Evolutionary conservation across 495 filamentous ascomycete genomes (phyloP), one percentile per base, ranked within the genome.

Genomic region (Hypoxylon trugodes): DNA sequence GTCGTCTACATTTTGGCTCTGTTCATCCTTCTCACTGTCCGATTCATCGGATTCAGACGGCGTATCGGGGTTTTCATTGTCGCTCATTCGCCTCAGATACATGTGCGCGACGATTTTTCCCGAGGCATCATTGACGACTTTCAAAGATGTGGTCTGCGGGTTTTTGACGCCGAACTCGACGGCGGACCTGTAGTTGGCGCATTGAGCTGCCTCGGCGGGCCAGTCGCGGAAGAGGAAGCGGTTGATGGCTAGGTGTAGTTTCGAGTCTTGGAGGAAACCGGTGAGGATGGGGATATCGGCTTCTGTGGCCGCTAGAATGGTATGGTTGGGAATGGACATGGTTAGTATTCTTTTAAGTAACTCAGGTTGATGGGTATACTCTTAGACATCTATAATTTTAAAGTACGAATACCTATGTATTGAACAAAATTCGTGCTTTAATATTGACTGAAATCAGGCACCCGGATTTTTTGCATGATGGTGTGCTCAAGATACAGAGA

Each of bases 241-340:
- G 49, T 74, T 75, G 56, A 76, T 71, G 12, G 65, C 71, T 1
- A 75, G 64, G 3, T 65, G 48, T 2, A 71, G 60, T 50, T 75
- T 76, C 0, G 71, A 65, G 21, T 19, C 47, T 40, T 69, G 61
- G n/a, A 74, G 53, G 10, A 75, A 66, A 0, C 52, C 50, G 3
- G 32, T 64, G 3, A 72, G 59, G 1, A 33, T 36, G 1, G 69
- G 60, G 5, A 70, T 51, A 21, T 74, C 71, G 2, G 55, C 37
- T 19, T 15, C 15, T 1, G 30, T 49, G 7, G 70, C 45, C 4
- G 70, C 59, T 4, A 30, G 30, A 13, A 74, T 54, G 8, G 32
- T 47, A 48, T 71, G 67, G 16, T 21, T 35, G 4, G 43, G 59
- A 16, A 56, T 22, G 38, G 50, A 28, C 51, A n/a, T n/a, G n/a